Percentiles rank a stretch among this genome's conserved stretches.
Conservation (phyloP, 495 filamentous ascomycete species). For the Amphirosellinia nigrospora region DNA sequence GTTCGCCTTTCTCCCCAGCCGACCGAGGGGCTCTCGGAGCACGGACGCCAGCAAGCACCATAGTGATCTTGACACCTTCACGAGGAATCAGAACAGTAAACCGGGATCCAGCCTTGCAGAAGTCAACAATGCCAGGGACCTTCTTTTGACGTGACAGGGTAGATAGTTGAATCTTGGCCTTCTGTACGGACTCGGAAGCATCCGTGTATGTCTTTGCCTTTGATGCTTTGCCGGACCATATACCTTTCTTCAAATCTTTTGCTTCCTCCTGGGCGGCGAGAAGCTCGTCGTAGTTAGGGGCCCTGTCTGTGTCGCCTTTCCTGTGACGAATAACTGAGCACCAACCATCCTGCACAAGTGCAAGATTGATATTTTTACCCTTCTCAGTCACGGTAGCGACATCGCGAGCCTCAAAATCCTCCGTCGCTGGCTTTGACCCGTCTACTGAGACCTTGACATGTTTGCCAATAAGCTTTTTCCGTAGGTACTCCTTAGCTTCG, state of each 20-base stretch:
- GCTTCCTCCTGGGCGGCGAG: constrained; percentile 87
- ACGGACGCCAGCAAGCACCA: constrained; percentile 92
- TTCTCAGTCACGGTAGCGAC: constrained; percentile 84
- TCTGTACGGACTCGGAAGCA: constrained; percentile 89
- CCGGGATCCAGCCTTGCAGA: constrained; percentile 92
- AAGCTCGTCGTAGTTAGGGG: constrained; percentile 91
- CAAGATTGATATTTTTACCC: constrained; percentile 84
- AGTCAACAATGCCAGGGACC: constrained; percentile 95
- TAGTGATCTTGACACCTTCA: constrained; percentile 91
- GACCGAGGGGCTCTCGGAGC: constrained; percentile 85
- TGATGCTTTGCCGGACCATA: constrained; percentile 88
- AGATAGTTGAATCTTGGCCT: constrained; percentile 90
- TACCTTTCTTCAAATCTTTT: constrained; percentile 82
- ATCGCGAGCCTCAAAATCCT: constrained; percentile 92
- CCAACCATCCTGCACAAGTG: constrained; percentile 89
- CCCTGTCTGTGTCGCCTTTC: constrained; percentile 89
- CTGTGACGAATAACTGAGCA: constrained; percentile 92
- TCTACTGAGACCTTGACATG: constrained; percentile 86
- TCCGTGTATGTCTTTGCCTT: constrained; percentile 81
- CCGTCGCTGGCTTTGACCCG: constrained; percentile 86
- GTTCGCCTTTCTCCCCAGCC: constrained; percentile 81
- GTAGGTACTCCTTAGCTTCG: constrained; percentile 94
- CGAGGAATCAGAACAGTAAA: constrained; percentile 93
- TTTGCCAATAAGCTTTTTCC: constrained; percentile 95
- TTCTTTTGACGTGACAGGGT: constrained; percentile 86